Percentiles rank a stretch among this genome's conserved stretches.
Evolutionary conservation across 441 rosid genomes (phyloP).

Genomic region (Pelargonium fulgidum): DNA sequence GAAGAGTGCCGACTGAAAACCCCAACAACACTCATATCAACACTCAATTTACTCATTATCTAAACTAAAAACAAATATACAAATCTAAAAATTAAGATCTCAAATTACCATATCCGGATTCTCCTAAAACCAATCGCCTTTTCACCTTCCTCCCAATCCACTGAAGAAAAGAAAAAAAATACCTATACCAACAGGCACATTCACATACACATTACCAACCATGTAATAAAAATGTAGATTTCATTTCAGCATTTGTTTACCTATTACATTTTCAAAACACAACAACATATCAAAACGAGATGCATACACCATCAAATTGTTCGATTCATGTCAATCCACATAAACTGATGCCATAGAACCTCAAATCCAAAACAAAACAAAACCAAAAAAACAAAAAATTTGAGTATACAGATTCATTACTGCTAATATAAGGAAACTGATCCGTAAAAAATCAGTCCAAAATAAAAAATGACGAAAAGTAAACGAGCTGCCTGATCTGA

Average conservation of each 20-base stretch:
- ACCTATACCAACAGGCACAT: background rate
- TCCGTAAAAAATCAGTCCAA: background rate
- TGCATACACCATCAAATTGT: background rate
- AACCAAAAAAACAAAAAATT: background rate
- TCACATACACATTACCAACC: background rate
- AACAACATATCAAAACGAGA: background rate
- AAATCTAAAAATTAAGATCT: background rate
- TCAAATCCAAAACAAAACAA: background rate
- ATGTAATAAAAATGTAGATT: background rate
- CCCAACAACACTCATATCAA: slow-evolving; percentile 4
- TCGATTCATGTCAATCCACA: background rate
- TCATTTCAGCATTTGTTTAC: background rate
- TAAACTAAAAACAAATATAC: background rate
- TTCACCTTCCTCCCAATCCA: background rate
- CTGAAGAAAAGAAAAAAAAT: background rate
- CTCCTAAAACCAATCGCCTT: background rate
- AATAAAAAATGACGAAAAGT: background rate
- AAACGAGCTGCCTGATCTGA: background rate
- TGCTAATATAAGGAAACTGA: background rate
- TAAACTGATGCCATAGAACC: background rate
- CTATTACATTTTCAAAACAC: background rate
- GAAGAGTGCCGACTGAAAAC: slow-evolving; percentile 76
- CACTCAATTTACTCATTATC: background rate
- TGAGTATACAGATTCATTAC: background rate
- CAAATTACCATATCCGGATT: slow-evolving; percentile 5